phyloP scores from a whole-genome alignment of 1,139 yeast species.

The Pneumocystis oryctolagi region DNA sequence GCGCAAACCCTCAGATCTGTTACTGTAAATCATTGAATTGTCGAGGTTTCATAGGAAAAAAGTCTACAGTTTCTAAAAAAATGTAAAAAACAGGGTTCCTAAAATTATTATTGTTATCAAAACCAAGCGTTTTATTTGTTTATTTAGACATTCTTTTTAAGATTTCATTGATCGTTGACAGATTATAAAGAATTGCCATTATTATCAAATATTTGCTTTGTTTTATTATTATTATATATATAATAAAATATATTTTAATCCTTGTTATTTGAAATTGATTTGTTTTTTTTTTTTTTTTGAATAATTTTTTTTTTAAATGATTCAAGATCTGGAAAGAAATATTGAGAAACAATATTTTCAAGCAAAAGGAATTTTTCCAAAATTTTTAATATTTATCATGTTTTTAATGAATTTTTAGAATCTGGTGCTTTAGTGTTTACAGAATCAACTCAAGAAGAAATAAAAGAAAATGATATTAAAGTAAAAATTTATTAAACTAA shows the following conservation, averaged over 20 bases:
- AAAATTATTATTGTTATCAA: not conserved
- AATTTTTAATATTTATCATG: not conserved
- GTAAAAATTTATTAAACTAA: not conserved
- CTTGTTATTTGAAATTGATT: too few relatives aligned
- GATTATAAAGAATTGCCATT: too few relatives aligned
- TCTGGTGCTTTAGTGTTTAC: not conserved
- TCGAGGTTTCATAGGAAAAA: constrained; percentile 27
- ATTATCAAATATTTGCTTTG: too few relatives aligned
- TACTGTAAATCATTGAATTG: constrained; percentile 27
- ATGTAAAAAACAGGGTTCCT: not conserved
- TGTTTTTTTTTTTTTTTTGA: not conserved
- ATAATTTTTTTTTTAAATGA: not conserved
- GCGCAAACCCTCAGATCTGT: constrained; percentile 27
- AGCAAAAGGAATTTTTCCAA: not conserved
- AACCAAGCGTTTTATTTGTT: too few relatives aligned
- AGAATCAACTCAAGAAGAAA: not conserved
- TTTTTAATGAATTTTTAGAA: not conserved
- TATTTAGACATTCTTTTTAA: too few relatives aligned
- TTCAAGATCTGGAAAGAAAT: not conserved
- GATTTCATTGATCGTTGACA: too few relatives aligned
- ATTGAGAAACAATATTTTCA: not conserved
- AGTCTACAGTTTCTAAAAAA: not conserved
- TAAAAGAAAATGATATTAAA: not conserved
- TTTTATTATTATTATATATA: too few relatives aligned
- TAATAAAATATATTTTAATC: too few relatives aligned